A percentile compares a stretch with the other conserved stretches of the same genome.
These are phyloP conservation scores for Mycena vitilis DNA, from an alignment of 768 basidiomycete genomes.

Conservation along the genomic window DNA sequence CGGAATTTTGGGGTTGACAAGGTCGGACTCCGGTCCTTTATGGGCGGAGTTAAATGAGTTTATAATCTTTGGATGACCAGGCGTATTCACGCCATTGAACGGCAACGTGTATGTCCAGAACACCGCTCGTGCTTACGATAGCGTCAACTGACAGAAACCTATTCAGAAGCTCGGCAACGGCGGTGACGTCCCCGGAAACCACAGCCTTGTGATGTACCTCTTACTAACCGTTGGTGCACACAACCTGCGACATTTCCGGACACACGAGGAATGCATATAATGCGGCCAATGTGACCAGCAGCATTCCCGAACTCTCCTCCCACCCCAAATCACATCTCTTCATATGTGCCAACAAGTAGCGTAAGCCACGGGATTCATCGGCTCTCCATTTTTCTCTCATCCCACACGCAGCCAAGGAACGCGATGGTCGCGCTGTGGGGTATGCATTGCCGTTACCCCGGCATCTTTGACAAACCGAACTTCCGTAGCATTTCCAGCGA, in stretches of 20 bases:
- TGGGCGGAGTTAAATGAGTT: not conserved
- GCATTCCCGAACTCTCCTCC: not conserved
- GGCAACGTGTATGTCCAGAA: constrained; percentile 1
- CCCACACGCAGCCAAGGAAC: constrained; percentile 58
- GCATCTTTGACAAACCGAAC: not conserved
- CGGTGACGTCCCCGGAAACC: constrained; percentile 1
- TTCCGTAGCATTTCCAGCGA: constrained; percentile 62
- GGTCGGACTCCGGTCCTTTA: constrained; percentile 16
- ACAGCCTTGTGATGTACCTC: constrained; percentile 21
- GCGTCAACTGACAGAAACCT: constrained; percentile 12
- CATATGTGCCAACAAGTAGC: constrained; percentile 62
- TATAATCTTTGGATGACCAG: not conserved
- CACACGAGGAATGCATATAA: constrained; percentile 12
- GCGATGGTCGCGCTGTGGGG: constrained; percentile 61
- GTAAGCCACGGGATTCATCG: constrained; percentile 45
- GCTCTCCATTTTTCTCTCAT: constrained; percentile 14
- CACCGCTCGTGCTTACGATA: not conserved
- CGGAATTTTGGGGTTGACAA: constrained; percentile 12
- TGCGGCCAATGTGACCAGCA: not conserved
- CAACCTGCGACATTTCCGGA: constrained; percentile 15
- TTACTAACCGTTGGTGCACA: constrained; percentile 1
- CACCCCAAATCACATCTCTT: not conserved
- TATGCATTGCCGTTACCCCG: constrained; percentile 40
- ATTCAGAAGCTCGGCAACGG: constrained; percentile 4
- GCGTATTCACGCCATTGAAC: not conserved